Conservation (phyloP, 2,329 filamentous ascomycete species). For the Paecilomyces formosus region DNA sequence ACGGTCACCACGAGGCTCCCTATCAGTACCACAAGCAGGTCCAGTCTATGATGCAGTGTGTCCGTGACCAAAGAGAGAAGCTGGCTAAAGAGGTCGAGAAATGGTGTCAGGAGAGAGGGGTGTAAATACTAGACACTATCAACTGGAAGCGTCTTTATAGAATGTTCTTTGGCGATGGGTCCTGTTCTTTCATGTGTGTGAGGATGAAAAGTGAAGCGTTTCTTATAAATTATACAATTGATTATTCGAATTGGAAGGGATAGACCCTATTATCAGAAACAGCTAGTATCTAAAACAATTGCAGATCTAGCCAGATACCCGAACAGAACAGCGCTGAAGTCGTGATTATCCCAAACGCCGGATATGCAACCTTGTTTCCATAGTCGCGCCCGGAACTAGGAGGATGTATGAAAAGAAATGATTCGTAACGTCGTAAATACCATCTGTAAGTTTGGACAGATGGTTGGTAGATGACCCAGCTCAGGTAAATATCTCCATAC, state of each 20-base stretch:
- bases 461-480: background rate
- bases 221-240: background rate
- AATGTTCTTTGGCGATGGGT: background rate
- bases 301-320: background rate
- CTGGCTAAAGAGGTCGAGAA: slow-evolving; percentile 36
- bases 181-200: background rate
- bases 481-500: slow-evolving; percentile 19
- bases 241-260: background rate
- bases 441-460: background rate
- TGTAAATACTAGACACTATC: slow-evolving; percentile 11
- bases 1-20: slow-evolving; percentile 11
- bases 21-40: slow-evolving; percentile 19
- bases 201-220: background rate
- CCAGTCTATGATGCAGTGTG: slow-evolving; percentile 27
- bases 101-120: slow-evolving; percentile 40
- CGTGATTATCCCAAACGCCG: background rate
- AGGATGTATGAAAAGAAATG: background rate
- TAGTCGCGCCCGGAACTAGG: background rate
- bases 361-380: background rate
- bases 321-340: background rate
- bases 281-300: background rate
- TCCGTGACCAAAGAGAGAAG: slow-evolving; percentile 27
- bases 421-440: background rate
- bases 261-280: background rate
- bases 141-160: background rate